A percentile compares a stretch with the other conserved stretches of the same genome.
Evolutionary conservation across 768 basidiomycete genomes (phyloP).

Genomic region (Wakefieldia striispora): DNA sequence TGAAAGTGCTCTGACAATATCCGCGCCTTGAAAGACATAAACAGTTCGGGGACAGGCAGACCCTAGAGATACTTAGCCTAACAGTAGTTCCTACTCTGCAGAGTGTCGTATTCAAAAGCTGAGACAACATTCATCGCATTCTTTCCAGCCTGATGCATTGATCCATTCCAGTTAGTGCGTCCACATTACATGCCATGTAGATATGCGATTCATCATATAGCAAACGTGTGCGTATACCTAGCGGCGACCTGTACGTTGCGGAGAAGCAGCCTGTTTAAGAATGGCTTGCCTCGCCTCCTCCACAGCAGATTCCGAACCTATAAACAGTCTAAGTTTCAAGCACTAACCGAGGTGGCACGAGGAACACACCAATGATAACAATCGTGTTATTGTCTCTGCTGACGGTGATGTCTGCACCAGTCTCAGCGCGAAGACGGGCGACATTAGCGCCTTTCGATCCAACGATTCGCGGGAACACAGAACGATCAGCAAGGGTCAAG

Average conservation of each 20-base stretch:
- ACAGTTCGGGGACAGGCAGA: too few species aligned
- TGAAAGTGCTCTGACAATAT: too few species aligned
- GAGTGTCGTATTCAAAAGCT: too few species aligned
- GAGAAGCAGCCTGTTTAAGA: slow-evolving; percentile 50
- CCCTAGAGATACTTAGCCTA: too few species aligned
- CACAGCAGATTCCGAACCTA: slow-evolving; percentile 70
- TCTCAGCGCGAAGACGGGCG: slow-evolving; percentile 81
- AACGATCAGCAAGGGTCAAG: slow-evolving; percentile 78
- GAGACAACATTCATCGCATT: not conserved
- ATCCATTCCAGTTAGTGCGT: slow-evolving; percentile 28
- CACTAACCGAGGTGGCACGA: not conserved
- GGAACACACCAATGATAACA: slow-evolving; percentile 69
- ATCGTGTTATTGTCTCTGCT: slow-evolving; percentile 86
- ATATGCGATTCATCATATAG: slow-evolving; percentile 16
- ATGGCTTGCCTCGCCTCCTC: slow-evolving; percentile 76
- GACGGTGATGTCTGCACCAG: slow-evolving; percentile 89
- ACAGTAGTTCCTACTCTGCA: too few species aligned
- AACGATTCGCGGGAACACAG: slow-evolving; percentile 89
- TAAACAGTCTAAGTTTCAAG: slow-evolving; percentile 6
- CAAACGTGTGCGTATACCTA: slow-evolving; percentile 12
- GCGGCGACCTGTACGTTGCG: slow-evolving; percentile 18
- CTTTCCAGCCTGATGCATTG: slow-evolving; percentile 3
- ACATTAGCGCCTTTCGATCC: slow-evolving; percentile 91
- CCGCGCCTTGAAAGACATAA: too few species aligned
- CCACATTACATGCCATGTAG: slow-evolving; percentile 25